Evolutionary conservation across 2,329 filamentous ascomycete genomes (phyloP).

Genomic region (Hirsutella thompsonii): DNA sequence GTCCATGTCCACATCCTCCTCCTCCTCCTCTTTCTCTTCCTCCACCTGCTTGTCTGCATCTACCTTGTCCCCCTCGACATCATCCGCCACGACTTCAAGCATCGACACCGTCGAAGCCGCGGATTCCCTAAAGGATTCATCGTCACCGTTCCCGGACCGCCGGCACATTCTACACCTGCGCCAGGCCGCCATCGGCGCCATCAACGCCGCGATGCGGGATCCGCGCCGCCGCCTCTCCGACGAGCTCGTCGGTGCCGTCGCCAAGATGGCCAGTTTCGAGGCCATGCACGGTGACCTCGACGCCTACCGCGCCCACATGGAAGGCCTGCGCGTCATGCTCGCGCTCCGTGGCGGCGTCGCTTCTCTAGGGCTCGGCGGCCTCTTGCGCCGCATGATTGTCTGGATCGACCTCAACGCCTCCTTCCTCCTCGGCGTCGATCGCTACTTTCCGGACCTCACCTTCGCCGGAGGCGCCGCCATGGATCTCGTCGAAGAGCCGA

Average conservation of each 20-base stretch:
- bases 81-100: too few relatives aligned
- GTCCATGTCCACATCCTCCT: neutral
- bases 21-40: too few relatives aligned
- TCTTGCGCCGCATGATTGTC: conserved; percentile 31
- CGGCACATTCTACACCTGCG: conserved; percentile 25
- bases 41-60: too few relatives aligned
- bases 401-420: conserved; percentile 33
- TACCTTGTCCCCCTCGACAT: too few relatives aligned
- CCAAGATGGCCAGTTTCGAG: conserved; percentile 39
- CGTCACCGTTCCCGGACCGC: conserved; percentile 5
- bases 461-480: conserved; percentile 8
- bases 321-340: conserved; percentile 27
- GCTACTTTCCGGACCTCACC: conserved; percentile 18
- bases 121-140: too few relatives aligned
- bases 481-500: conserved; percentile 14
- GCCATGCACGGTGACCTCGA: conserved; percentile 31
- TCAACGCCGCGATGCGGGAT: conserved; percentile 25
- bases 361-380: conserved; percentile 25
- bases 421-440: conserved; percentile 17
- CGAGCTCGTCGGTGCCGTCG: conserved; percentile 31
- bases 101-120: too few relatives aligned
- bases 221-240: conserved; percentile 18
- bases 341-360: conserved; percentile 28
- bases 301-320: conserved; percentile 33
- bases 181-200: conserved; percentile 26